phyloP scores from a whole-genome alignment of 176 grass and related monocot species.

The Triticum turgidum region DNA sequence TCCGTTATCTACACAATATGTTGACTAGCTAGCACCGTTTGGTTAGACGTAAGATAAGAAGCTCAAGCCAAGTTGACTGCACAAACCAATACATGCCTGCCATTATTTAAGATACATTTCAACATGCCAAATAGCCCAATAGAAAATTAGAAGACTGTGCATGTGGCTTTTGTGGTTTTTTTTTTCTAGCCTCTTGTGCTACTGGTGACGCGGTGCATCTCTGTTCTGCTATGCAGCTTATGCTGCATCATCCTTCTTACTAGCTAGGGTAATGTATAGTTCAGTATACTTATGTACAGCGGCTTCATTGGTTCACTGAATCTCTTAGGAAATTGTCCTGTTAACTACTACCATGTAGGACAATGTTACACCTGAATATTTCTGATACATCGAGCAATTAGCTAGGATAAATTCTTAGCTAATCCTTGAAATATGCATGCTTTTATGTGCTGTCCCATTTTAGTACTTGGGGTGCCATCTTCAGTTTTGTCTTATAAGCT shows the following conservation, averaged over 20 bases:
- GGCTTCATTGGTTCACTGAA: background rate
- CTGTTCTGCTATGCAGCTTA: background rate
- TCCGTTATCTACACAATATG: background rate
- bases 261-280: background rate
- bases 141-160: background rate
- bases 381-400: background rate
- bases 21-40: background rate
- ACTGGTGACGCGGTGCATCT: background rate
- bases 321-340: background rate
- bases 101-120: conserved; percentile 15
- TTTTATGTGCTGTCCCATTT: background rate
- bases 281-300: background rate
- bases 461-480: background rate
- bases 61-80: background rate
- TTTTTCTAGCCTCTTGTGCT: background rate
- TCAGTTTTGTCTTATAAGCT: background rate
- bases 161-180: background rate
- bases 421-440: background rate
- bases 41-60: background rate
- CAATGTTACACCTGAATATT: background rate
- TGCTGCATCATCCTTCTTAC: background rate
- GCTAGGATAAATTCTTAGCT: conserved; percentile 22
- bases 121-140: background rate
- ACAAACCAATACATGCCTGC: background rate
- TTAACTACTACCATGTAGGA: background rate